Evolutionary conservation across 2,329 filamentous ascomycete genomes (phyloP).

Genomic region (Ascosphaera pollenicola): DNA sequence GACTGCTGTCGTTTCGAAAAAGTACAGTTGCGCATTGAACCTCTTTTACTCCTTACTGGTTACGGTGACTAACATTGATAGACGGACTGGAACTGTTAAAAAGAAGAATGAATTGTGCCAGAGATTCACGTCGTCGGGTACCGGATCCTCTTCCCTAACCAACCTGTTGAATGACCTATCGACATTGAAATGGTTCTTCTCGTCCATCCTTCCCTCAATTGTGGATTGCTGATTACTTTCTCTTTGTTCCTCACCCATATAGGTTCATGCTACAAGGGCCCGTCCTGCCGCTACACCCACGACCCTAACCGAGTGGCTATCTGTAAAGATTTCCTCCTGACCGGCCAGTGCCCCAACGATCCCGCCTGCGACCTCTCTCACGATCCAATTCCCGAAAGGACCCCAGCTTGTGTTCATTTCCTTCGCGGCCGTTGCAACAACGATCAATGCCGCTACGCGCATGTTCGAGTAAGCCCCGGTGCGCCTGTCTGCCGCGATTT

Average conservation of each 20-base stretch:
- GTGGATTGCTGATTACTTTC: slow-evolving; percentile 9
- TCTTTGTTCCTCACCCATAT: slow-evolving; percentile 15
- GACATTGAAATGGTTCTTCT: slow-evolving; percentile 1
- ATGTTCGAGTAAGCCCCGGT: slow-evolving; percentile 53
- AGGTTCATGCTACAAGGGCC: slow-evolving; percentile 75
- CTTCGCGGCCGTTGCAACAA: slow-evolving; percentile 80
- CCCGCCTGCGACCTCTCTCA: slow-evolving; percentile 78
- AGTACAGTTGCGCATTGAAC: slow-evolving; percentile 26
- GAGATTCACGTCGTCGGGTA: slow-evolving; percentile 35
- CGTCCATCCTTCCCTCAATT: slow-evolving; percentile 5
- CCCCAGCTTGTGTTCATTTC: slow-evolving; percentile 76
- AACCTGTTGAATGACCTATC: slow-evolving; percentile 4
- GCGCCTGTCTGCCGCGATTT: slow-evolving; percentile 70
- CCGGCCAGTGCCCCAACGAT: slow-evolving; percentile 54
- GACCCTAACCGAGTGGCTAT: slow-evolving; percentile 70
- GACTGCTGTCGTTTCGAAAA: slow-evolving; percentile 51
- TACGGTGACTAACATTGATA: slow-evolving; percentile 7
- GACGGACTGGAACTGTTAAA: slow-evolving; percentile 29
- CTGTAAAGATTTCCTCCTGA: slow-evolving; percentile 70
- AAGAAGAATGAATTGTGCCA: slow-evolving; percentile 57
- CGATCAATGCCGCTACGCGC: slow-evolving; percentile 63
- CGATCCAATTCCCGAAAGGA: slow-evolving; percentile 60
- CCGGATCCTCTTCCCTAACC: slow-evolving; percentile 15
- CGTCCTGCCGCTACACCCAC: slow-evolving; percentile 59
- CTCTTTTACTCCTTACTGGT: neutral